Percentiles rank a stretch among this genome's conserved stretches.
Evolutionary conservation across 2,329 filamentous ascomycete species (phyloP).

Genomic region (Verticillium dahliae): DNA sequence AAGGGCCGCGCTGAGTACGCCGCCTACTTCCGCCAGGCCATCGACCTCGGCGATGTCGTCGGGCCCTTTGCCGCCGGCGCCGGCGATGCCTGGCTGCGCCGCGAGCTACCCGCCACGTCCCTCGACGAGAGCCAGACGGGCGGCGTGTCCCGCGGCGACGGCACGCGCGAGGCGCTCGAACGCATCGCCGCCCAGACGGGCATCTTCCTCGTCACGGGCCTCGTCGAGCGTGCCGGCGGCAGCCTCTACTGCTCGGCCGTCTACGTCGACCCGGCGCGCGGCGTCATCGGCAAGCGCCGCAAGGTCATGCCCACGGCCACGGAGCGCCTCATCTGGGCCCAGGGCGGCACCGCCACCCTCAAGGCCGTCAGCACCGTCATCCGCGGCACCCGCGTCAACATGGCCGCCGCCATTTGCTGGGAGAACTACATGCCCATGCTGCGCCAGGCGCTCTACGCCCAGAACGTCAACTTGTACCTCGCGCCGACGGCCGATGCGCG

Average conservation of each 20-base stretch:
- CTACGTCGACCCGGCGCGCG: conserved; percentile 70
- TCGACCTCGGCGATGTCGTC: conserved; percentile 77
- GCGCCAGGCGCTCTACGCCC: conserved; percentile 74
- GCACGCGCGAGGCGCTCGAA: conserved; percentile 76
- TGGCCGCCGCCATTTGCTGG: conserved; percentile 90
- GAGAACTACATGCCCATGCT: conserved; percentile 94
- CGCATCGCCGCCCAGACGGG: conserved; percentile 67
- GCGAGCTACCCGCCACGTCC: conserved; percentile 33
- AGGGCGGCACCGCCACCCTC: conserved; percentile 73
- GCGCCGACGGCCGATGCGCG: conserved; percentile 83
- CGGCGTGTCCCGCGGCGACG: conserved; percentile 39
- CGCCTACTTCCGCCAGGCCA: conserved; percentile 68
- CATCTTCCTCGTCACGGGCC: conserved; percentile 73
- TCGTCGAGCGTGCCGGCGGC: conserved; percentile 74
- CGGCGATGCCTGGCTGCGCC: conserved; percentile 64
- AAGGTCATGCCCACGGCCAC: conserved; percentile 89
- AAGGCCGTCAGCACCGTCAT: conserved; percentile 74
- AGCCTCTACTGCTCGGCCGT: conserved; percentile 78
- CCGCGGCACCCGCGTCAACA: conserved; percentile 69
- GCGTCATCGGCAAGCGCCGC: conserved; percentile 74
- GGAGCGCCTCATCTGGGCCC: conserved; percentile 83
- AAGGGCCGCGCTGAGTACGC: conserved; percentile 77
- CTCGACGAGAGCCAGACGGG: conserved; percentile 10
- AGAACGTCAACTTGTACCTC: conserved; percentile 88
- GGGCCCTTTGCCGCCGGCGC: conserved; percentile 54